Conservation (phyloP, 805 yeast species). For the Zygotorulaspora chibaensis region DNA sequence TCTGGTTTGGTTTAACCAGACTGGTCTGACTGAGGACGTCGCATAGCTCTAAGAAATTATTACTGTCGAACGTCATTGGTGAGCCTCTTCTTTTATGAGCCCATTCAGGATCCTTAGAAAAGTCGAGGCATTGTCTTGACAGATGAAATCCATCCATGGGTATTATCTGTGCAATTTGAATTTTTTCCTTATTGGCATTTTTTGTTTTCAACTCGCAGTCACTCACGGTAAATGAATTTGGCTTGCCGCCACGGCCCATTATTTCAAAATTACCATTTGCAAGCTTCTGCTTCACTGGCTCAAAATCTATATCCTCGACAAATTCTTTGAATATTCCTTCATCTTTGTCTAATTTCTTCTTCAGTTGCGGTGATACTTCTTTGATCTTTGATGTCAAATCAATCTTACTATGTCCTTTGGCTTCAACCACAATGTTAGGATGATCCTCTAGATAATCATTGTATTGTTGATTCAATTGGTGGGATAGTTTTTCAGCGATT, state of each 20-base stretch:
- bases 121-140: constrained; percentile 45
- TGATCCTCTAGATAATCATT: constrained; percentile 9
- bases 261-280: constrained; percentile 24
- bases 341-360: constrained; percentile 11
- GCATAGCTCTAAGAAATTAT: constrained; percentile 31
- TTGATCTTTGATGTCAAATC: constrained; percentile 9
- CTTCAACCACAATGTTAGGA: not conserved
- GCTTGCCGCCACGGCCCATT: constrained; percentile 32
- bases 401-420: not conserved
- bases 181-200: constrained; percentile 4
- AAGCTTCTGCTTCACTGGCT: constrained; percentile 17
- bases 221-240: constrained; percentile 23
- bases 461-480: constrained; percentile 36
- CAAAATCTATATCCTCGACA: constrained; percentile 24
- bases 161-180: constrained; percentile 42
- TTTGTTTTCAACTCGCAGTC: not conserved
- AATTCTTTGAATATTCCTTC: constrained; percentile 16
- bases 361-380: constrained; percentile 7
- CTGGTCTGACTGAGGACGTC: constrained; percentile 20
- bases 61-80: constrained; percentile 77
- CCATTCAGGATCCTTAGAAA: constrained; percentile 48
- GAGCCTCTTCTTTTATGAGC: constrained; percentile 75
- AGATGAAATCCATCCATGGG: constrained; percentile 80
- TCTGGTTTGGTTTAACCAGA: constrained; percentile 14
- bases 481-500: constrained; percentile 46